phyloP scores from a whole-genome alignment of 2,329 filamentous ascomycete species.

The Penicillium hordei region DNA sequence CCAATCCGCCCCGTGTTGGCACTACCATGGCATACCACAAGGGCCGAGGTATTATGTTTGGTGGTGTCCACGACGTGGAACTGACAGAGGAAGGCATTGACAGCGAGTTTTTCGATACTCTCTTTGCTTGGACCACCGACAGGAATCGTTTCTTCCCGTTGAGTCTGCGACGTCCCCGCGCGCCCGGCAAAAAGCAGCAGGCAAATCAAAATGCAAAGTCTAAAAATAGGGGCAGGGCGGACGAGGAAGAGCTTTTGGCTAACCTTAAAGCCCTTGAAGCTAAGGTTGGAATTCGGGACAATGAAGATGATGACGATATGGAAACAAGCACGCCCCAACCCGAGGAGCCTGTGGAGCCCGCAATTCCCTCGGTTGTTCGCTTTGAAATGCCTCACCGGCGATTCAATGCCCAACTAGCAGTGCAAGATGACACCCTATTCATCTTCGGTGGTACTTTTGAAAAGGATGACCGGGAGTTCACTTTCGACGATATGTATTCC shows the following conservation, averaged over 20 bases:
- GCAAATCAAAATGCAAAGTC: constrained; percentile 50
- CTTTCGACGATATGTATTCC: constrained; percentile 91
- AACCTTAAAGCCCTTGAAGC: constrained; percentile 84
- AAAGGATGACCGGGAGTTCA: constrained; percentile 91
- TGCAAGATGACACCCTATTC: constrained; percentile 89
- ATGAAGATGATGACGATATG: constrained; percentile 46
- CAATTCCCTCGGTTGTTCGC: constrained; percentile 61
- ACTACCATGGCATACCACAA: constrained; percentile 94
- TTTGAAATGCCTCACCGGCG: constrained; percentile 85
- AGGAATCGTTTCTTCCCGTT: constrained; percentile 93
- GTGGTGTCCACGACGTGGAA: constrained; percentile 91
- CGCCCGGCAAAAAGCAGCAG: constrained; percentile 61
- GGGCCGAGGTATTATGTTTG: constrained; percentile 87
- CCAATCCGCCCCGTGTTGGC: constrained; percentile 78
- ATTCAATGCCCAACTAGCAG: constrained; percentile 87
- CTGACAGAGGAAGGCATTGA: constrained; percentile 93
- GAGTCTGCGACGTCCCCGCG: constrained; percentile 69
- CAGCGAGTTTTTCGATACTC: constrained; percentile 90
- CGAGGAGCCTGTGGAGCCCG: constrained; percentile 53
- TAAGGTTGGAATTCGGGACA: constrained; percentile 62
- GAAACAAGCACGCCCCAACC: constrained; percentile 49
- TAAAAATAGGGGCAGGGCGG: constrained; percentile 72
- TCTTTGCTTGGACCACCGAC: constrained; percentile 94
- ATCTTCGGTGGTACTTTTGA: constrained; percentile 96
- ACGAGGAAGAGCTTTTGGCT: constrained; percentile 84